Evolutionary conservation across 225 moss, liverwort and hornwort species (phyloP).

Genomic region (Physcomitrium patens): DNA sequence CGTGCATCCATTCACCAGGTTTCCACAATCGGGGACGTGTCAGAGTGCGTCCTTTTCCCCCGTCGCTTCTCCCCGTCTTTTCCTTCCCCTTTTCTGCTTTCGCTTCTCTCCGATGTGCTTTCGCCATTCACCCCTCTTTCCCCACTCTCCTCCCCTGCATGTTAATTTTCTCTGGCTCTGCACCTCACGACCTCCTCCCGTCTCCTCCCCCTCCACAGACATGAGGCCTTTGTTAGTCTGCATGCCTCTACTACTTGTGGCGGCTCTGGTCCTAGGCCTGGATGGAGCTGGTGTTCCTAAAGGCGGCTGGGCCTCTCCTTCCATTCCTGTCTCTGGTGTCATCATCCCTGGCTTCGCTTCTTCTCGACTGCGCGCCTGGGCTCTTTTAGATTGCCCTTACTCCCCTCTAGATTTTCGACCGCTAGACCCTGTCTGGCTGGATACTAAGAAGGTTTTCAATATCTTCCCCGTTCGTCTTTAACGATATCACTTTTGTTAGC

Average conservation of each 20-base stretch:
- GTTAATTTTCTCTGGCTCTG: too few species aligned
- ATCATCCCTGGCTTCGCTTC: slow-evolving; percentile 98
- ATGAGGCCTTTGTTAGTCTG: background rate
- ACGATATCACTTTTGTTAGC: background rate
- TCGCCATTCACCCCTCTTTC: too few species aligned
- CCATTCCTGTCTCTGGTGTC: slow-evolving; percentile 79
- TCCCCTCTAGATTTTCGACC: slow-evolving; percentile 93
- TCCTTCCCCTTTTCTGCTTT: too few species aligned
- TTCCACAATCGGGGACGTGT: too few species aligned
- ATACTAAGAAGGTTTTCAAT: slow-evolving; percentile 73
- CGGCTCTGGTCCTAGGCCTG: slow-evolving; percentile 34
- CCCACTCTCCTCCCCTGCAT: too few species aligned
- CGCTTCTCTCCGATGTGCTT: too few species aligned
- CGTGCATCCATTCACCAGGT: too few species aligned
- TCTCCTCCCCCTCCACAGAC: too few species aligned
- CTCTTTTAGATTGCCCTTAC: slow-evolving; percentile 93
- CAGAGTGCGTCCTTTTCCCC: too few species aligned
- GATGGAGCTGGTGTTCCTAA: slow-evolving; percentile 75
- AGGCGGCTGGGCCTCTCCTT: slow-evolving; percentile 69
- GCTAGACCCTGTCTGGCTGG: slow-evolving; percentile 95
- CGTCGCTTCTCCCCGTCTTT: too few species aligned
- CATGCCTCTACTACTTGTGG: slow-evolving; percentile 37
- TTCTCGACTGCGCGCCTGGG: slow-evolving; percentile 92
- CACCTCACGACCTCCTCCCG: too few species aligned
- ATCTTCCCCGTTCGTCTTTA: background rate